Evolutionary conservation across 2,329 filamentous ascomycete species (phyloP).

Genomic region (Camptophora hylomeconis): DNA sequence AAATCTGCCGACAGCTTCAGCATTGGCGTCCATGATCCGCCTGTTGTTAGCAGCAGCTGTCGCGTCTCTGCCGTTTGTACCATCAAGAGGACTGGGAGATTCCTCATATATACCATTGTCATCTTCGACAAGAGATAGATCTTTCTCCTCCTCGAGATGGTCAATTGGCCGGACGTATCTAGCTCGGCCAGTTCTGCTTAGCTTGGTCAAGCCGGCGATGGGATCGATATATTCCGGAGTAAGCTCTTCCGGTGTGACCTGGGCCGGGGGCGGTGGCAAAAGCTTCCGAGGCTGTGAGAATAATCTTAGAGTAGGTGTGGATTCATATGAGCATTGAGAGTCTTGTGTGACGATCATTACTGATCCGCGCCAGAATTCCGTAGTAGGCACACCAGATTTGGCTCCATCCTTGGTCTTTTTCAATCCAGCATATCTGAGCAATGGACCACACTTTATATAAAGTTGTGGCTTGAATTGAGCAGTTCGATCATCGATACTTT

Average conservation of each 20-base stretch:
- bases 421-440: slow-evolving; percentile 83
- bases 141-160: slow-evolving; percentile 62
- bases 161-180: slow-evolving; percentile 85
- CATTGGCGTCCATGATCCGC: slow-evolving; percentile 42
- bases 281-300: slow-evolving; percentile 81
- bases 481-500: slow-evolving; percentile 13
- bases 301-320: slow-evolving; percentile 62
- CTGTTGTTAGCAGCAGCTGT: slow-evolving; percentile 34
- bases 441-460: slow-evolving; percentile 77
- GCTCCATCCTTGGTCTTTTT: slow-evolving; percentile 33
- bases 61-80: slow-evolving; percentile 23
- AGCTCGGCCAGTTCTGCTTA: slow-evolving; percentile 72
- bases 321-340: slow-evolving; percentile 66
- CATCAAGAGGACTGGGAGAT: slow-evolving; percentile 31
- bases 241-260: slow-evolving; percentile 52
- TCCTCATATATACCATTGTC: slow-evolving; percentile 74
- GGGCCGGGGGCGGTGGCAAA: slow-evolving; percentile 60
- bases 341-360: slow-evolving; percentile 94
- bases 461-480: slow-evolving; percentile 62
- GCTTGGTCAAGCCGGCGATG: slow-evolving; percentile 72
- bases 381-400: slow-evolving; percentile 23
- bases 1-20: slow-evolving; percentile 68
- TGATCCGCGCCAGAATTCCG: slow-evolving; percentile 79
- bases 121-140: slow-evolving; percentile 67
- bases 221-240: slow-evolving; percentile 76